Percentiles rank a stretch among this genome's conserved stretches.
These are phyloP conservation scores for Colletotrichum sp. DNA, from an alignment of 2,329 filamentous ascomycete genomes.

Conservation along the genomic window DNA sequence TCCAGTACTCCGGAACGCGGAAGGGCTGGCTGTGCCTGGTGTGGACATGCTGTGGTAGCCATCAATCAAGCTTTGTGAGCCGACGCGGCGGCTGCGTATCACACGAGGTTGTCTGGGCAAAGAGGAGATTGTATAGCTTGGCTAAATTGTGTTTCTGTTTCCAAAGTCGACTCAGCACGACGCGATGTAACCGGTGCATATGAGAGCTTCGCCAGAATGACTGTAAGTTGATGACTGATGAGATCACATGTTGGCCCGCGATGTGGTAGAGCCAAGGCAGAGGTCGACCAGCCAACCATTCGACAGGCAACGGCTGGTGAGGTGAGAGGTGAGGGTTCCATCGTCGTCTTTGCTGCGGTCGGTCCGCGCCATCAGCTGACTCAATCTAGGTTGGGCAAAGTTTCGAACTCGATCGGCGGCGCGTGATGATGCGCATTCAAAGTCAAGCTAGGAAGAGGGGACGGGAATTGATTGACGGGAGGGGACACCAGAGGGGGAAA, in stretches of 20 bases:
- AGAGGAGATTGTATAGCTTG: background rate
- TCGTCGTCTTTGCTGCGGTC: background rate
- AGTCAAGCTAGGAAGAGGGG: background rate
- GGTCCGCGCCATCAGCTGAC: slow-evolving; percentile 4
- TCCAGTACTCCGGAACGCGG: background rate
- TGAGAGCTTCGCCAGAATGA: background rate
- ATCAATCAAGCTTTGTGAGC: slow-evolving; percentile 7
- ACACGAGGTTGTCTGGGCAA: background rate
- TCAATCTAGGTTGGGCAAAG: background rate
- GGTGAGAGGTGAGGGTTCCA: background rate
- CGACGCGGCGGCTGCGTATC: slow-evolving; percentile 4
- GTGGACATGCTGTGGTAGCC: background rate
- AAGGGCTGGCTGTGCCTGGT: background rate
- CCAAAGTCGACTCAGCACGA: background rate
- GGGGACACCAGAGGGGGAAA: background rate
- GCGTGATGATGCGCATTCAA: slow-evolving; percentile 1
- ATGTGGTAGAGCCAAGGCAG: background rate
- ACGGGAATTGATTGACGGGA: background rate
- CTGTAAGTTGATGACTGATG: background rate
- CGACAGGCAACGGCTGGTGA: background rate
- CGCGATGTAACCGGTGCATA: background rate
- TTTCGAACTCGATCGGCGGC: background rate
- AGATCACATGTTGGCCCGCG: background rate
- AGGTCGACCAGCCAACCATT: background rate
- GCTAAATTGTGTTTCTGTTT: background rate